Percentiles rank a stretch among this genome's conserved stretches.
These are phyloP conservation scores for Eremothecium coryli DNA, from an alignment of 1,139 yeast species.

Conservation along the genomic window DNA sequence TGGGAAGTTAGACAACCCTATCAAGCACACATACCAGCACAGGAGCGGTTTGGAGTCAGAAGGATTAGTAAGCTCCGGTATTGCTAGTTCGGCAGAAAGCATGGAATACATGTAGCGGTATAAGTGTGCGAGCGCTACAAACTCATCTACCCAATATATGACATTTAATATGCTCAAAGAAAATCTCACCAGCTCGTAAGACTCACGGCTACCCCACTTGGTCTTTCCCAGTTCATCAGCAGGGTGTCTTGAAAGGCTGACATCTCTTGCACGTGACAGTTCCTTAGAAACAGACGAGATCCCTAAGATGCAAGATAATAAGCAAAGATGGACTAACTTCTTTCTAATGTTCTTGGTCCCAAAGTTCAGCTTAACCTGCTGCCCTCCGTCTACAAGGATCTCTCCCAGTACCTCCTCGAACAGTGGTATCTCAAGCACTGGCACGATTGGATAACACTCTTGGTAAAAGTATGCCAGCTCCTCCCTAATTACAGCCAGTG, in stretches of 20 bases:
- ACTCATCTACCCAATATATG: slow-evolving; percentile 4
- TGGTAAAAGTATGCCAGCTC: slow-evolving; percentile 14
- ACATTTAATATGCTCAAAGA: neutral
- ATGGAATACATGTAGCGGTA: neutral
- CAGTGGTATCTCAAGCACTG: slow-evolving; percentile 16
- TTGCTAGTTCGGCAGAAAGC: slow-evolving; percentile 1
- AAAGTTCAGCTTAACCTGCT: slow-evolving; percentile 3
- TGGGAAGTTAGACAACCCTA: slow-evolving; percentile 2
- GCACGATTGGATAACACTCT: slow-evolving; percentile 19
- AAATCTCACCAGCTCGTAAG: neutral
- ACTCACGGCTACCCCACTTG: neutral
- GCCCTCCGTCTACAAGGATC: slow-evolving; percentile 4
- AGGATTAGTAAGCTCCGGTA: neutral
- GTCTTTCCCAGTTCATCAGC: neutral
- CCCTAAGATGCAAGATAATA: slow-evolving; percentile 5
- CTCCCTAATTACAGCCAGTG: slow-evolving; percentile 1
- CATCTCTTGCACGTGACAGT: slow-evolving; percentile 1
- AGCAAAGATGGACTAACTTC: slow-evolving; percentile 7
- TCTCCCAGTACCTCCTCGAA: slow-evolving; percentile 13
- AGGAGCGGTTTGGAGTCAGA: neutral
- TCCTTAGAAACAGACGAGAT: slow-evolving; percentile 3
- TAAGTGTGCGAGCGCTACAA: neutral
- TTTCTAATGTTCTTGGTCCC: slow-evolving; percentile 4
- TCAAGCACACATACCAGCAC: slow-evolving; percentile 1
- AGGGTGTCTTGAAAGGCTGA: neutral